Conservation (phyloP, 768 basidiomycete genomes). For the Dendrothele bispora region DNA sequence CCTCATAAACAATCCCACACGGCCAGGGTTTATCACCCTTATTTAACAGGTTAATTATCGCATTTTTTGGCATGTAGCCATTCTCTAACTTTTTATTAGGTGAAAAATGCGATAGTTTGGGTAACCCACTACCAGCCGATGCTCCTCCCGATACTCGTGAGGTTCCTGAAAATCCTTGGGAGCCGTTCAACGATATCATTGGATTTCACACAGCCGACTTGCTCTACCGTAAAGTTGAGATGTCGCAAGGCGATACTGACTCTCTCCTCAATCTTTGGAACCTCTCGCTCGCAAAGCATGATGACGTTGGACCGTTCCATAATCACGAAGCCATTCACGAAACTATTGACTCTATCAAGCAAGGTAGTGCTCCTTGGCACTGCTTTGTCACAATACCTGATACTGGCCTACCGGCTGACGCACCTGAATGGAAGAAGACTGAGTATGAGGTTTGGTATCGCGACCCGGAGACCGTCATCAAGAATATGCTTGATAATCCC, state of each 20-base stretch:
- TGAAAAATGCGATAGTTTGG: conserved; percentile 3
- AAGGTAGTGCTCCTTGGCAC: conserved; percentile 24
- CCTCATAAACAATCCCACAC: too few relatives aligned
- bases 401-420: conserved; percentile 6
- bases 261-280: conserved; percentile 4
- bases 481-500: conserved; percentile 18
- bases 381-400: conserved; percentile 13
- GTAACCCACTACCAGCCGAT: not conserved
- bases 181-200: conserved; percentile 4
- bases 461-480: conserved; percentile 10
- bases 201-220: conserved; percentile 5
- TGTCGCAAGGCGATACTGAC: conserved; percentile 7
- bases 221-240: conserved; percentile 10
- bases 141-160: not conserved
- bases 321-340: conserved; percentile 16
- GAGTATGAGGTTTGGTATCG: conserved; percentile 23
- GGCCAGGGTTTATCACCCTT: too few relatives aligned
- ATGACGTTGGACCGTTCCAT: conserved; percentile 10
- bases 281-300: not conserved
- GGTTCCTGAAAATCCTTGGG: conserved; percentile 4
- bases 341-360: conserved; percentile 18
- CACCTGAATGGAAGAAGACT: conserved; percentile 19
- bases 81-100: too few relatives aligned
- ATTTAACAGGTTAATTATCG: too few relatives aligned
- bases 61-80: too few relatives aligned